These are phyloP conservation scores for Sisymbrium irio DNA, from an alignment of 345 rosid species.

Conservation along the genomic window DNA sequence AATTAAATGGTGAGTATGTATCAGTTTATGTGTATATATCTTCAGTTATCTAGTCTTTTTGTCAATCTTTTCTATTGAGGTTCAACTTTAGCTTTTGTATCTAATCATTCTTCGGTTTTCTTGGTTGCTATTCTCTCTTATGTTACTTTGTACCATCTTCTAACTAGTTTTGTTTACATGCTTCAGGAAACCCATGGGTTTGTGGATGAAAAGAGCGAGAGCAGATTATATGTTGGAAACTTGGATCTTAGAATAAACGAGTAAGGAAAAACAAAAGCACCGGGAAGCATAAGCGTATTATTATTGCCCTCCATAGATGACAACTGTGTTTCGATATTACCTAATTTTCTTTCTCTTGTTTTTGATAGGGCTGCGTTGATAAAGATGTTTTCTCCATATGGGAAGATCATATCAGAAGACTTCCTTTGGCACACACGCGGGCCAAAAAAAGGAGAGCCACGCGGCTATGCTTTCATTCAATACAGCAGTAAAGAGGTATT, in stretches of 20 bases:
- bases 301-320: not conserved
- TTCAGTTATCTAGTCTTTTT: not conserved
- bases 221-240: slow-evolving; percentile 78
- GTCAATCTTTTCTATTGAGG: not conserved
- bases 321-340: not conserved
- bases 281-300: not conserved
- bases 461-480: slow-evolving; percentile 83
- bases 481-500: slow-evolving; percentile 80
- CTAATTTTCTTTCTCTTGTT: not conserved
- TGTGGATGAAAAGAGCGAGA: slow-evolving; percentile 62
- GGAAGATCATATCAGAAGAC: slow-evolving; percentile 82
- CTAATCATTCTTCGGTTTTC: not conserved
- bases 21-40: not conserved
- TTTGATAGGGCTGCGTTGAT: slow-evolving; percentile 72
- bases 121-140: slow-evolving; percentile 4
- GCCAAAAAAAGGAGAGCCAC: slow-evolving; percentile 86
- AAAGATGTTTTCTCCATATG: slow-evolving; percentile 88
- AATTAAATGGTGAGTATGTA: slow-evolving; percentile 11
- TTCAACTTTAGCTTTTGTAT: not conserved
- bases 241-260: slow-evolving; percentile 87
- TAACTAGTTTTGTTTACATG: not conserved
- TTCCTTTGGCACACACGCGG: slow-evolving; percentile 94
- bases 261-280: slow-evolving; percentile 37
- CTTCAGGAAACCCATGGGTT: slow-evolving; percentile 56
- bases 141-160: not conserved